Evolutionary conservation across 371 early-diverging fungal species (phyloP), one percentile per base, ranked within the genome.

Genomic region (Actinomortierella wolfii): DNA sequence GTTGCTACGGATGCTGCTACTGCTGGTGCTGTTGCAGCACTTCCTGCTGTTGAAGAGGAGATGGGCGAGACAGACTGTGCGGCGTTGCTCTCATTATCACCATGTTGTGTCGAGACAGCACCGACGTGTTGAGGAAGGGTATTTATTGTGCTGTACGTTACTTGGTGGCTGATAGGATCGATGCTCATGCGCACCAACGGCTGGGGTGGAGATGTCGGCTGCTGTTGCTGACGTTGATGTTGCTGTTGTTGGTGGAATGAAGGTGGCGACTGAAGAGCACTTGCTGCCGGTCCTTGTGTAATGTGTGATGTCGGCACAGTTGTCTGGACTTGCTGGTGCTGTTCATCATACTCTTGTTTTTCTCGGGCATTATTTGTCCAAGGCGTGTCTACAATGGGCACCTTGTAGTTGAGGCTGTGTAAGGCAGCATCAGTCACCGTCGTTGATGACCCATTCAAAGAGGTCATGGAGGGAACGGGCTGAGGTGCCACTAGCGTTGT

Each of bases 351-450:
- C 11, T 34, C 34, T 34, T 34, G 34, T 11, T 34, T 34, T 23
- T 50, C 28, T 17, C 26, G 25, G 39, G 40, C 1, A 5, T 17
- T 14, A 26, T 28, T 50, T 21, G 50, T 25, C 26, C 17, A 17
- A n/a, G 15, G 21, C 25, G 50, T 17, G 15, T 43, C 48, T 7
- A 63, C 59, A 28, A 68, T 29, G 0, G 65, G 57, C 14, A 64
- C 64, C 49, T 64, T 69, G 57, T 69, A 69, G 23, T 41, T 24
- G 23, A 1, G 45, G 45, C 4, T 20, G 18, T 24, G 47, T 44
- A 15, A 4, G 21, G 26, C 28, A 25, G 51, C 51, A 28, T 25
- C 8, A 15, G 45, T 45, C 21, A 17, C 42, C 17, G 42, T 41
- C 17, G 42, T 41, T 41, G 45, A 34, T 11, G 34, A 34, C 34